A percentile compares a stretch with the other conserved stretches of the same genome.
Evolutionary conservation across 2,329 filamentous ascomycete species (phyloP).

Genomic region (Sporothrix brunneoviolacea): DNA sequence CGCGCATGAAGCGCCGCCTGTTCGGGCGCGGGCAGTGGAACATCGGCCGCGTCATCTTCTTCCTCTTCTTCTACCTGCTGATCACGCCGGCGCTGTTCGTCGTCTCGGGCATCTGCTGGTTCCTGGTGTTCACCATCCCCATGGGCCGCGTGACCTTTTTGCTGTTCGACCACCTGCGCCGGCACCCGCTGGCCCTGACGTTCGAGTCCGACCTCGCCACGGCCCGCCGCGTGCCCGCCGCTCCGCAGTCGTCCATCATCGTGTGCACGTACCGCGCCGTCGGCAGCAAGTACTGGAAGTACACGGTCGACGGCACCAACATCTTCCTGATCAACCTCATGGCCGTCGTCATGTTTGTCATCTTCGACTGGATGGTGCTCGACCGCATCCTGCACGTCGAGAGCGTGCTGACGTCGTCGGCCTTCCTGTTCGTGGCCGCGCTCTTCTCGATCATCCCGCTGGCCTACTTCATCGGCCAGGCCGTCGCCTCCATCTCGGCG

Average conservation of each 20-base stretch:
- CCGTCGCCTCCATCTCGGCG: conserved; percentile 94
- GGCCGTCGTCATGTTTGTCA: conserved; percentile 86
- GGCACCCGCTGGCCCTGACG: conserved; percentile 85
- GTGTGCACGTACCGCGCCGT: conserved; percentile 96
- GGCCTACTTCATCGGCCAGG: conserved; percentile 97
- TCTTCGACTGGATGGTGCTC: conserved; percentile 84
- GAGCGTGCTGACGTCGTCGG: conserved; percentile 69
- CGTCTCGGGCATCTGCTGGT: conserved; percentile 86
- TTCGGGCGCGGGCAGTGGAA: conserved; percentile 97
- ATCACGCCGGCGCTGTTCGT: conserved; percentile 80
- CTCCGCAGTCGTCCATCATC: conserved; percentile 75
- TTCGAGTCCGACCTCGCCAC: conserved; percentile 83
- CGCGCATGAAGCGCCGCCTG: conserved; percentile 66
- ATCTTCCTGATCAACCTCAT: conserved; percentile 98
- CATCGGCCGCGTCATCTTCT: conserved; percentile 89
- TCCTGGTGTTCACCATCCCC: conserved; percentile 94
- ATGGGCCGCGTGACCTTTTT: conserved; percentile 95
- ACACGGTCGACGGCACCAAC: conserved; percentile 96
- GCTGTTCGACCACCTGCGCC: conserved; percentile 81
- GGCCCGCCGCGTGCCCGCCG: conserved; percentile 62
- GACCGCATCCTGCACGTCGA: conserved; percentile 61
- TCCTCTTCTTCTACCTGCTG: conserved; percentile 89
- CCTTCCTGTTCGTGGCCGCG: conserved; percentile 77
- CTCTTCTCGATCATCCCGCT: conserved; percentile 90
- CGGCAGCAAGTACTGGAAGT: conserved; percentile 96